Evolutionary conservation across 176 grass and related monocot species (phyloP), one percentile per base, ranked within the genome.

Genomic region (Alloteropsis semialata): DNA sequence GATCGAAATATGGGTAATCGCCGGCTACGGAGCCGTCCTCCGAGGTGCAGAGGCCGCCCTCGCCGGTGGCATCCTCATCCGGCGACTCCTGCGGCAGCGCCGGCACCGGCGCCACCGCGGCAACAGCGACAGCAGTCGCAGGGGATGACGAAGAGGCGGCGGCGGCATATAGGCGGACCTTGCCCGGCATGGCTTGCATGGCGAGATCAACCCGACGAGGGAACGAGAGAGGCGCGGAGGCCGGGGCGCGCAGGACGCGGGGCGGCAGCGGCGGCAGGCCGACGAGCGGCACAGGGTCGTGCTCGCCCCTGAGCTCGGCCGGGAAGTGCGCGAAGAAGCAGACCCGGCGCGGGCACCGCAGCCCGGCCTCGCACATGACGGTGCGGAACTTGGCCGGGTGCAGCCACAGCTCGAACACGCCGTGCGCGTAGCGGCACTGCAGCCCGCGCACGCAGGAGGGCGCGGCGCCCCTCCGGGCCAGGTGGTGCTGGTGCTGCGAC

Each of bases 251-350:
- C 44, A 21, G 44, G 30, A 12, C 2, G 77, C 0, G 21, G 28
- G 11, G 22, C 4, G 6, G 66, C 17, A 17, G 11, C n/a, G 44
- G 43, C 12, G 3, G 17, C 34, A 28, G 12, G 3, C 28, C 41
- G 12, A 24, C 1, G 32, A 36, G 27, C 0, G 54, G 25, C 3
- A 68, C 34, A 1, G 1, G 8, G 38, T 66, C 68, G 41, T 41
- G 2, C 14, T 69, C 69, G 10, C 43, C 4, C 63, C 89, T 69
- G 19, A 46, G 76, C 86, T 94, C 74, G 5, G 33, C 41, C 15
- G 5, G 0, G 44, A 0, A 61, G 86, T 94, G 92, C 1, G 86
- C 89, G 19, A 94, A 89, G 79, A 94, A 94, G 83, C 92, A 91
- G 19, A 87, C 57, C n/a, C 12, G 62, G 15, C 89, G 85, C 1